These are phyloP conservation scores for Hordeum marinum DNA, from an alignment of 176 grass and related monocot genomes.

Conservation along the genomic window DNA sequence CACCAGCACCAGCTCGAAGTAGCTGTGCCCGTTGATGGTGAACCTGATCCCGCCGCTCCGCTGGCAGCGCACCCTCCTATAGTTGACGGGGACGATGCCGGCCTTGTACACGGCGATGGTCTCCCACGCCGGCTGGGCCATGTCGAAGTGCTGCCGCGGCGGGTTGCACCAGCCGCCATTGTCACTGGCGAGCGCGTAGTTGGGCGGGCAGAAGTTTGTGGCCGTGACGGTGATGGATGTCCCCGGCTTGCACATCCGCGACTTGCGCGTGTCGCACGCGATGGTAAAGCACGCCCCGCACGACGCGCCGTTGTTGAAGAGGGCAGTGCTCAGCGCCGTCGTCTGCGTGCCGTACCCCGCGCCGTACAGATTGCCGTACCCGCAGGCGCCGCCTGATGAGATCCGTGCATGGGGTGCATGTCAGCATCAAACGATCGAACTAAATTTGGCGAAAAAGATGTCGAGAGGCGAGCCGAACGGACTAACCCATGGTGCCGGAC, in stretches of 20 bases:
- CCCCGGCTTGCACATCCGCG: conserved; percentile 30
- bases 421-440: no score
- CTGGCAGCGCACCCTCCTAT: conserved; percentile 38
- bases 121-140: conserved; percentile 80
- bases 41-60: conserved; percentile 52
- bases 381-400: conserved; percentile 64
- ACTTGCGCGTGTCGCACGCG: conserved; percentile 25
- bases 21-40: conserved; percentile 45
- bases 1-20: conserved; percentile 47
- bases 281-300: conserved; percentile 47
- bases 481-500: conserved; percentile 30
- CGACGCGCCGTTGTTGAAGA: conserved; percentile 42
- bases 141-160: conserved; percentile 70
- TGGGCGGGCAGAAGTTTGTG: conserved; percentile 69
- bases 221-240: conserved; percentile 32
- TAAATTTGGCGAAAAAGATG: background rate
- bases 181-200: conserved; percentile 45
- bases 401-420: background rate
- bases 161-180: conserved; percentile 78
- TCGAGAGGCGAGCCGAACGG: background rate
- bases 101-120: conserved; percentile 54
- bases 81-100: conserved; percentile 65
- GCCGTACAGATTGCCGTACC: conserved; percentile 67
- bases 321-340: conserved; percentile 44
- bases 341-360: conserved; percentile 36